Conservation (phyloP, 768 basidiomycete genomes). For the Mycena metata region DNA sequence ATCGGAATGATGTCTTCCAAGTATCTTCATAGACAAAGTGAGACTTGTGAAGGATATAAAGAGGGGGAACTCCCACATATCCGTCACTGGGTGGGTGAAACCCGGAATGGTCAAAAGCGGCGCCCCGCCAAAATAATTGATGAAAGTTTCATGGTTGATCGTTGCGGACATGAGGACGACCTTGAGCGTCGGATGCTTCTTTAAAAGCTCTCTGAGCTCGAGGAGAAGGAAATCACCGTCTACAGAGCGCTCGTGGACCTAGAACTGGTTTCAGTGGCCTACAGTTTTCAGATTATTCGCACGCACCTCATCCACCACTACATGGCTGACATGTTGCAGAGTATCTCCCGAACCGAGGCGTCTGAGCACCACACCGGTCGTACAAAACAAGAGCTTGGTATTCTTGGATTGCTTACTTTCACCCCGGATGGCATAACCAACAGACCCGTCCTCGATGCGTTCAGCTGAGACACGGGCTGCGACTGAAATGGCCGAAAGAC, state of each 20-base stretch:
- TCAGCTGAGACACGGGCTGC: conserved; percentile 90
- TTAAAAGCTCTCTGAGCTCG: conserved; percentile 83
- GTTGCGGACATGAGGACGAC: conserved; percentile 95
- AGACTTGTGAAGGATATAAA: not conserved
- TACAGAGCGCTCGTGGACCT: conserved; percentile 94
- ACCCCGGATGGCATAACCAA: conserved; percentile 92
- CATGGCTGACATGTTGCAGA: conserved; percentile 80
- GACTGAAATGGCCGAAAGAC: conserved; percentile 83
- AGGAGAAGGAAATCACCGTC: conserved; percentile 92
- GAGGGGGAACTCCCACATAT: conserved; percentile 63
- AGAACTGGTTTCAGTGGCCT: conserved; percentile 1
- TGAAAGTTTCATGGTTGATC: conserved; percentile 90
- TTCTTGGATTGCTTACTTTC: conserved; percentile 76
- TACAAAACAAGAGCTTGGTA: conserved; percentile 90
- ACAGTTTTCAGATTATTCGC: not conserved
- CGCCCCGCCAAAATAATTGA: conserved; percentile 84
- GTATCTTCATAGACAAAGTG: conserved; percentile 62
- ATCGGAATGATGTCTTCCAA: conserved; percentile 82
- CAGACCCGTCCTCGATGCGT: conserved; percentile 78
- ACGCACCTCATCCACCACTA: conserved; percentile 90
- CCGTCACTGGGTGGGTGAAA: conserved; percentile 80
- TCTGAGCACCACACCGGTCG: conserved; percentile 92
- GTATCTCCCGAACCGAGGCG: conserved; percentile 81
- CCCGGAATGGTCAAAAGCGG: conserved; percentile 90
- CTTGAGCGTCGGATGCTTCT: conserved; percentile 74